Evolutionary conservation across 768 basidiomycete genomes (phyloP), one percentile per base, ranked within the genome.

Genomic region (Suillus discolor): DNA sequence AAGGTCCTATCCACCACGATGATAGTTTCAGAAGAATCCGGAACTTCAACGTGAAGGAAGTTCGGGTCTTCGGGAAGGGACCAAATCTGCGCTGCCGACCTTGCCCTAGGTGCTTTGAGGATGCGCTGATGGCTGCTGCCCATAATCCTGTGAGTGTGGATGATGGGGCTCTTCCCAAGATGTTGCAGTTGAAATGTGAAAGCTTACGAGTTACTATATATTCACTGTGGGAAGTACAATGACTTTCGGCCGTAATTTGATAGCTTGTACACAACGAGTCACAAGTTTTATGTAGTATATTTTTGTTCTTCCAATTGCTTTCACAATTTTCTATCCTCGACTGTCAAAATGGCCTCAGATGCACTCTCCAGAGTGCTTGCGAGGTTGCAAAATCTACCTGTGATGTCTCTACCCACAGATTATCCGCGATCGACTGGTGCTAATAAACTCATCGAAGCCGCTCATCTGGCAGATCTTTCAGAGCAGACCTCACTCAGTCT

Each of bases 331-430:
- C 44, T 57, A 28, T 34, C 47, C 31, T 25, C 49, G 42, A 63
- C 57, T n/a, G 41, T 7, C 28, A 51, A 71, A 62, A 80, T 80
- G 79, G 62, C 70, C 39, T 62, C 57, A 23, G 65, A 73, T 65
- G 62, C 67, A 5, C 81, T 92, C 16, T 76, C 79, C 28, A 82
- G 90, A 70, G 88, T 90, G 28, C 70, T 90, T 18, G 77, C 82
- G 28, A 82, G 91, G 69, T 82, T 99, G 25, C 89, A 90, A 74
- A 90, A 90, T 72, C 78, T 96, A 2, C 96, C 97, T 2, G 90
- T 92, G 5, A 90, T 99, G 69, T 93, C 94, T 8, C 81, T 99
- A 39, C 97, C 97, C 0, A 97, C 97, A 0, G 97, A 99, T 78
- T 99, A 97, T 75, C 96, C 97, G 3, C 83, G 96, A 63, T 90